phyloP scores from a whole-genome alignment of 2,329 filamentous ascomycete species.

The Penicillium sclerotiorum region DNA sequence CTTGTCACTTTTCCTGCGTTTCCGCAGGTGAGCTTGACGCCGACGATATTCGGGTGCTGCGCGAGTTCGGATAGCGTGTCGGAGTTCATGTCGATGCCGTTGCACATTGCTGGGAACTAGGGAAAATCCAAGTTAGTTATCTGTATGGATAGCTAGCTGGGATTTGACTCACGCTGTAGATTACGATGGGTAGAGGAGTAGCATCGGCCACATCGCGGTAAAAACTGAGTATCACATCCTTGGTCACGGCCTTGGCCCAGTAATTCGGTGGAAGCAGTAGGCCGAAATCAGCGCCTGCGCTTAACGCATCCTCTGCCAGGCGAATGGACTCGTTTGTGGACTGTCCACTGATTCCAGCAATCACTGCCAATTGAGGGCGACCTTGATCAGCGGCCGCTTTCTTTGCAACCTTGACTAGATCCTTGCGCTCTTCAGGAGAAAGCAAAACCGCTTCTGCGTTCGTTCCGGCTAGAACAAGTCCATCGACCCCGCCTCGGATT shows the following conservation, averaged over 20 bases:
- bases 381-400: slow-evolving; percentile 40
- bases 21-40: slow-evolving; percentile 40
- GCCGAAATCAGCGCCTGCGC: slow-evolving; percentile 44
- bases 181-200: slow-evolving; percentile 43
- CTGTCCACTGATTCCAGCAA: slow-evolving; percentile 45
- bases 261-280: slow-evolving; percentile 46
- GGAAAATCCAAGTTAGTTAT: slow-evolving; percentile 24
- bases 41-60: slow-evolving; percentile 36
- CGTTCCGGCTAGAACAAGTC: slow-evolving; percentile 50
- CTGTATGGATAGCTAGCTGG: background rate
- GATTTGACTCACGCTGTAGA: slow-evolving; percentile 47
- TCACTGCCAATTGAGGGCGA: slow-evolving; percentile 41
- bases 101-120: slow-evolving; percentile 38
- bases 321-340: slow-evolving; percentile 47
- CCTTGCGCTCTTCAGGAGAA: slow-evolving; percentile 43
- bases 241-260: slow-evolving; percentile 41
- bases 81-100: slow-evolving; percentile 48
- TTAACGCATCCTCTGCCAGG: slow-evolving; percentile 41
- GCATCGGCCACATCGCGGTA: slow-evolving; percentile 43
- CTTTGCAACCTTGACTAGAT: slow-evolving; percentile 45
- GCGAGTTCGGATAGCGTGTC: slow-evolving; percentile 31
- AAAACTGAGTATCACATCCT: slow-evolving; percentile 39
- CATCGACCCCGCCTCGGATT: slow-evolving; percentile 48
- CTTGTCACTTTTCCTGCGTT: slow-evolving; percentile 30
- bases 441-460: slow-evolving; percentile 52